Conservation (phyloP, 208 protist species). For the Trichomonas tenax region DNA sequence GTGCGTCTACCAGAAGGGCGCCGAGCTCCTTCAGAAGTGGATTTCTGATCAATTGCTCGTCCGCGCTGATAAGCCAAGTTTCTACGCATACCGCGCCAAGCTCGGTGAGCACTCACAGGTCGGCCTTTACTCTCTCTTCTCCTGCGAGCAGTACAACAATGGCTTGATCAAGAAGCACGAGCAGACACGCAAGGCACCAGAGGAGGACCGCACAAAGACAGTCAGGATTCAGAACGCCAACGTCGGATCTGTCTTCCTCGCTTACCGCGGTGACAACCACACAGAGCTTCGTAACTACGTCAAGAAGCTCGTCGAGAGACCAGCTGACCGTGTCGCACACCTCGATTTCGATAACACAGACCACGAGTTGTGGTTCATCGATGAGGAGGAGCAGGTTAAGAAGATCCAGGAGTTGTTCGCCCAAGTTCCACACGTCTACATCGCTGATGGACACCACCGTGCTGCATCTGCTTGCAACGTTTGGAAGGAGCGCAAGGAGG, state of each 20-base stretch:
- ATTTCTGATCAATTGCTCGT: not conserved
- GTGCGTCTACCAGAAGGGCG: not conserved
- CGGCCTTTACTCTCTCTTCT: not conserved
- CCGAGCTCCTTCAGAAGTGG: not conserved
- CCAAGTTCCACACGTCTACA: not conserved
- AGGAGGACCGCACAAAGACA: not conserved
- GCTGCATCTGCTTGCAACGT: not conserved
- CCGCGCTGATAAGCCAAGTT: not conserved
- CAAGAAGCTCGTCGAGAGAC: not conserved
- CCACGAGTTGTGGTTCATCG: conserved; percentile 1
- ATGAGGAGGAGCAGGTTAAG: not conserved
- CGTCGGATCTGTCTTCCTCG: not conserved
- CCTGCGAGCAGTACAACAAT: not conserved
- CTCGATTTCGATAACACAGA: conserved; percentile 1
- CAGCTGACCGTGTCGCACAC: not conserved
- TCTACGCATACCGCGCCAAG: not conserved
- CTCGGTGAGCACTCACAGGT: not conserved
- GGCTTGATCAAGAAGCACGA: conserved; percentile 14
- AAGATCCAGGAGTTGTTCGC: not conserved
- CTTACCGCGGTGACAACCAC: not conserved
- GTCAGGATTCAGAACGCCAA: not conserved
- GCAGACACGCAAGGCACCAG: not conserved
- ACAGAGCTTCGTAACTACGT: not conserved
- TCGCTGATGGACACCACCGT: conserved; percentile 15
- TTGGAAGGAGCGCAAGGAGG: not conserved